Evolutionary conservation across 345 rosid species (phyloP), one percentile per base, ranked within the genome.

Genomic region (Atalantia buxifolia): DNA sequence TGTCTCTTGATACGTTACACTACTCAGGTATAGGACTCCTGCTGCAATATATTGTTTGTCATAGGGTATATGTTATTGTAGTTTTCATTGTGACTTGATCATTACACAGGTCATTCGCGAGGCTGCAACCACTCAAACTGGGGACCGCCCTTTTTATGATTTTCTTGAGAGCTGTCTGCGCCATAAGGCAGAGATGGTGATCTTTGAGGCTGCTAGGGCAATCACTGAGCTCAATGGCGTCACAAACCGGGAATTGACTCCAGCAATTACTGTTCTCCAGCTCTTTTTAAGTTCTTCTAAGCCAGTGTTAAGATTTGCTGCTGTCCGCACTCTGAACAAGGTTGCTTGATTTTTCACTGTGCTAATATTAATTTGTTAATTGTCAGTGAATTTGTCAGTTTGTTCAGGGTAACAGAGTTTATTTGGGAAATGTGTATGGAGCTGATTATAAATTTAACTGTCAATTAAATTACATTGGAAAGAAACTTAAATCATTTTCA

Each of bases 181-280:
- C 83, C 98, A 95, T 72, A 95, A 94, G 85, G 94, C 98, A 56
- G 99, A 95, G 90, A 94, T 93, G 98, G 99, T 93, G 77, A 92
- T 94, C 78, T 91, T 95, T 84, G 99, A 94, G 90, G 97, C 98
- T 80, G 99, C 99, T 77, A 92, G 98, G 84, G 98, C 99, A n/a
- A 95, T 95, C 79, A 95, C 99, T 4, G 99, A 91, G 90, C 97
- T 95, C 79, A 89, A 84, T 87, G 97, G 95, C 55, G 98, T 93
- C 79, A 90, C 98, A 77, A 92, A 87, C 90, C 87, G 94, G 77
- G 99, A 95, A 87, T 72, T 95, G 87, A 93, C 98, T 74, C 99
- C 99, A 68, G 99, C 99, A 72, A 93, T 95, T 71, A 93, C 99
- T 77, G 99, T 94, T 81, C 96, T 95, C 60, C 99, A 93, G 89